Evolutionary conservation across 306 rosid species (phyloP).

Genomic region (Sphenostylis stenocarpa): DNA sequence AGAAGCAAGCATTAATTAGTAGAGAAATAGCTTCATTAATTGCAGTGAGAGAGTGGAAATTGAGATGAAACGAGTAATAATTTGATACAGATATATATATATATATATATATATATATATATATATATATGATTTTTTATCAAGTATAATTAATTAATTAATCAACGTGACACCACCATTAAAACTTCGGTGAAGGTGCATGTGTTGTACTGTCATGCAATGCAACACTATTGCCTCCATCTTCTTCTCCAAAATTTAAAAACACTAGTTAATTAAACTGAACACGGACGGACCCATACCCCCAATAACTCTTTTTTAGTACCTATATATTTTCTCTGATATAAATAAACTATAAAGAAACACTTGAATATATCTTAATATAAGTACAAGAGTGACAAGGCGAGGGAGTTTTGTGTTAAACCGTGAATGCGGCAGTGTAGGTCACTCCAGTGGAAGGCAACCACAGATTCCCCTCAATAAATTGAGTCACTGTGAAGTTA

Average conservation of each 20-base stretch:
- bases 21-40: too few relatives aligned
- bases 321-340: background rate
- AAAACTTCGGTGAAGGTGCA: background rate
- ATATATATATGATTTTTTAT: too few relatives aligned
- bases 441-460: constrained; percentile 74
- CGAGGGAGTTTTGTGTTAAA: background rate
- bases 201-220: background rate
- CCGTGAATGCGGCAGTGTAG: constrained; percentile 53
- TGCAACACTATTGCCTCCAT: background rate
- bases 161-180: background rate
- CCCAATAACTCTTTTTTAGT: too few relatives aligned
- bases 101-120: too few relatives aligned
- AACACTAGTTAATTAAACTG: background rate
- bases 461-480: constrained; percentile 79
- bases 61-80: too few relatives aligned
- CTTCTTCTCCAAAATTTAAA: background rate
- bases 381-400: constrained; percentile 19
- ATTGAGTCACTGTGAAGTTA: constrained; percentile 59
- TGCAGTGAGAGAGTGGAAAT: too few relatives aligned
- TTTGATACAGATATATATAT: too few relatives aligned
- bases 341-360: background rate
- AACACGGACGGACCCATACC: background rate
- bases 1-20: too few relatives aligned
- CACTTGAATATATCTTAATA: background rate
- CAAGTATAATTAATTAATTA: too few relatives aligned